Conservation (phyloP, 805 yeast species). For the Kuraishia borneana region DNA sequence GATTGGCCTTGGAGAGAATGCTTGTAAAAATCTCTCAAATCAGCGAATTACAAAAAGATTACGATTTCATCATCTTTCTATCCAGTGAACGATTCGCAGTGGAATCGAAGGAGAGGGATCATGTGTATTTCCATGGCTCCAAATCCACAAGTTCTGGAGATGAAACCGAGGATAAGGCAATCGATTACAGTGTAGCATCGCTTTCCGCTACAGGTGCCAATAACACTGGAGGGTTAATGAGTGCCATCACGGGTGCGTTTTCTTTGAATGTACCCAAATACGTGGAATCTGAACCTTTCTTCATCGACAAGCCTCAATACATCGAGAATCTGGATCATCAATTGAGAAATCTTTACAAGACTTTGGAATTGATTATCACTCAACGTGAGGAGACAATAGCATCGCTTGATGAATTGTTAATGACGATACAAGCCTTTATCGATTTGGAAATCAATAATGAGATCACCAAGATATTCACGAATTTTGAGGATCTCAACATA, state of each 20-base stretch:
- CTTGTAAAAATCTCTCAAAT: constrained; percentile 54
- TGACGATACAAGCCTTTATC: constrained; percentile 45
- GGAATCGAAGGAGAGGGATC: constrained; percentile 64
- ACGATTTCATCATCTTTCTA: constrained; percentile 69
- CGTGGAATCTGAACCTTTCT: constrained; percentile 71
- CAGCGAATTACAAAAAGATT: constrained; percentile 50
- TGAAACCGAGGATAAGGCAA: constrained; percentile 12
- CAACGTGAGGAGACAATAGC: constrained; percentile 68
- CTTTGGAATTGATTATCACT: constrained; percentile 60
- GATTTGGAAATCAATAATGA: constrained; percentile 64
- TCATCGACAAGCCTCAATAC: constrained; percentile 55
- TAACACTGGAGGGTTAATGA: constrained; percentile 47
- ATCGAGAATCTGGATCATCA: constrained; percentile 66
- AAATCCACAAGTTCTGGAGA: constrained; percentile 5
- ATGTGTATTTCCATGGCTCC: constrained; percentile 17
- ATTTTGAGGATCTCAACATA: constrained; percentile 63
- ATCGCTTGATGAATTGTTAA: constrained; percentile 55
- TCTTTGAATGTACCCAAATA: constrained; percentile 53
- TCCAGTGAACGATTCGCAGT: constrained; percentile 58
- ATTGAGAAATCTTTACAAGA: constrained; percentile 53
- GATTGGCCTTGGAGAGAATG: constrained; percentile 82
- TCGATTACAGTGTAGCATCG: constrained; percentile 16
- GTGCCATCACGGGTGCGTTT: constrained; percentile 56
- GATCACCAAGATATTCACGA: constrained; percentile 50
- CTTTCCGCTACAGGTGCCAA: constrained; percentile 6